These are phyloP conservation scores for Ascochyta pisi DNA, from an alignment of 2,329 filamentous ascomycete genomes.

Conservation along the genomic window DNA sequence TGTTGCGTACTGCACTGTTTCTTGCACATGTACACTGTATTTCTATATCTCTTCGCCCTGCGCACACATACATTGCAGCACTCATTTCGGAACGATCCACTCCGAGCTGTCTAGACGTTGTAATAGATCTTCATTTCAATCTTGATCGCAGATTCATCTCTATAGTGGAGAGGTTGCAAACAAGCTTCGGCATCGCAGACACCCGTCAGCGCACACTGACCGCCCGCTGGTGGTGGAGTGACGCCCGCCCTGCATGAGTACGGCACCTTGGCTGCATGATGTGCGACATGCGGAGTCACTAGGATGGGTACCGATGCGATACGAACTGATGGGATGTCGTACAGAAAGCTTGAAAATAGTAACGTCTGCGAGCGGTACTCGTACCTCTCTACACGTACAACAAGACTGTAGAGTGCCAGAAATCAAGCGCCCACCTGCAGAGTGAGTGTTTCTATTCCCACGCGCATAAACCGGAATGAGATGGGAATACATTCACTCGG, in stretches of 20 bases:
- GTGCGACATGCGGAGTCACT: constrained; percentile 10
- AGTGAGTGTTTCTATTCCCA: not conserved
- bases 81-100: constrained; percentile 1
- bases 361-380: not conserved
- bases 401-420: not conserved
- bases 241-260: constrained; percentile 11
- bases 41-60: constrained; percentile 7
- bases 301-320: constrained; percentile 14
- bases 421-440: not conserved
- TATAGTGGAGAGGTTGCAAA: not conserved
- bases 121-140: constrained; percentile 13
- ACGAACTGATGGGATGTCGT: constrained; percentile 6
- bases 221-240: constrained; percentile 3
- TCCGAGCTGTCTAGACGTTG: constrained; percentile 12
- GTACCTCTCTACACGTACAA: not conserved
- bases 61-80: not conserved
- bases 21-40: constrained; percentile 14
- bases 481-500: not conserved
- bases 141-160: not conserved
- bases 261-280: constrained; percentile 13
- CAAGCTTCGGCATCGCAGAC: constrained; percentile 10
- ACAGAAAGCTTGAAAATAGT: constrained; percentile 10
- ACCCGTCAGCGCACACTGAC: constrained; percentile 5
- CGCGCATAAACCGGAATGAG: not conserved
- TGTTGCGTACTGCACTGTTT: constrained; percentile 20